Percentiles rank a stretch among this genome's conserved stretches.
phyloP scores from a whole-genome alignment of 768 basidiomycete species.

The Krasilnikovozyma curviuscula region DNA sequence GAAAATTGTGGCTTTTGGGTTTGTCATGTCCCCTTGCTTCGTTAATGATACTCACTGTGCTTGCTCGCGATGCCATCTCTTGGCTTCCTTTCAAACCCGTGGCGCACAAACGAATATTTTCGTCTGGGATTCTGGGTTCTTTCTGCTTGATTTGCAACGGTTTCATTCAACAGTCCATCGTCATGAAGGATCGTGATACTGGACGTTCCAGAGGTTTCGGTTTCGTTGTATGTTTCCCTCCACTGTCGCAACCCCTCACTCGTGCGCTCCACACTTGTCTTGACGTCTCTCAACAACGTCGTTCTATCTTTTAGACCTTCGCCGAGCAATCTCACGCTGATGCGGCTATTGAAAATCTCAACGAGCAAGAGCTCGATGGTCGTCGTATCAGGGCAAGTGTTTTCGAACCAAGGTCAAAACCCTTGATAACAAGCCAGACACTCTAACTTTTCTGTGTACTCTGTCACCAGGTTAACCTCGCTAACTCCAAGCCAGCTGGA shows the following conservation, averaged over 20 bases:
- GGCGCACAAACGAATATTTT: neutral
- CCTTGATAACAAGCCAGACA: no score
- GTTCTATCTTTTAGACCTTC: slow-evolving; percentile 21
- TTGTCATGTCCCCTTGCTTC: slow-evolving; percentile 4
- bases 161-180: slow-evolving; percentile 50
- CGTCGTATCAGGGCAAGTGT: slow-evolving; percentile 50
- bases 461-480: slow-evolving; percentile 37
- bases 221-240: slow-evolving; percentile 44
- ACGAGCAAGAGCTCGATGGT: slow-evolving; percentile 87
- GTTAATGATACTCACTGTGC: slow-evolving; percentile 1
- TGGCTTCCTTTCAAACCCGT: neutral
- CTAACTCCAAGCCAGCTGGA: slow-evolving; percentile 27
- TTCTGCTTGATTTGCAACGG: neutral
- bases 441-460: no score
- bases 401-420: no score
- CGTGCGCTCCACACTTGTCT: neutral
- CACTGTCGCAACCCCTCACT: neutral
- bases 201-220: slow-evolving; percentile 93
- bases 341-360: slow-evolving; percentile 50
- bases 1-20: neutral
- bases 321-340: slow-evolving; percentile 43
- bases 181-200: slow-evolving; percentile 97
- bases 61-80: neutral
- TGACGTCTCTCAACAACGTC: neutral
- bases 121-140: slow-evolving; percentile 1